Percentiles rank a stretch among this genome's conserved stretches.
These are phyloP conservation scores for Paralagenidium karlingii DNA, from an alignment of 352 stramenopile genomes.

Conservation along the genomic window DNA sequence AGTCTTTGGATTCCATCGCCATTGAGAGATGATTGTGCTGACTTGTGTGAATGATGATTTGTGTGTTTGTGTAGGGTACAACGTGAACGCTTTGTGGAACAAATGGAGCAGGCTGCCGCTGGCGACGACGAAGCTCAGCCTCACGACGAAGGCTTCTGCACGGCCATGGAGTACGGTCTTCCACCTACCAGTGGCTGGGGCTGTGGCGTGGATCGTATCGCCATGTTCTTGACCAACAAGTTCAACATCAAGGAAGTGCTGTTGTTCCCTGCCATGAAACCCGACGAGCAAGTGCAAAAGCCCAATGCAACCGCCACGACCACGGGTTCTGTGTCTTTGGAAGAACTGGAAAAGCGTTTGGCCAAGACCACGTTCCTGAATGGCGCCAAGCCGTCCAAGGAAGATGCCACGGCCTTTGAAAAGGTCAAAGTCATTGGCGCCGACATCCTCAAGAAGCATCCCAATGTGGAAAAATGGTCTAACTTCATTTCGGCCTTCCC, in stretches of 20 bases:
- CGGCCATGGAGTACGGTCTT: slow-evolving; percentile 94
- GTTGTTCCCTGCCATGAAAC: slow-evolving; percentile 99
- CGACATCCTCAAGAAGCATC: slow-evolving; percentile 58
- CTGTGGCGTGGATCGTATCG: slow-evolving; percentile 96
- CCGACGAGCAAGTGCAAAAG: slow-evolving; percentile 57
- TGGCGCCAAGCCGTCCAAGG: slow-evolving; percentile 53
- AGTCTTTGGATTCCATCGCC: neutral
- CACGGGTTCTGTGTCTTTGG: slow-evolving; percentile 28
- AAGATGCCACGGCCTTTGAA: slow-evolving; percentile 49
- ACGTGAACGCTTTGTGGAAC: slow-evolving; percentile 70
- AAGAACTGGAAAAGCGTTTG: slow-evolving; percentile 57
- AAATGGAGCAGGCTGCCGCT: slow-evolving; percentile 64
- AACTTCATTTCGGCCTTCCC: slow-evolving; percentile 65
- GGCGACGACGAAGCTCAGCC: slow-evolving; percentile 79
- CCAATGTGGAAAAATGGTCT: slow-evolving; percentile 64
- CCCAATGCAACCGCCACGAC: slow-evolving; percentile 1
- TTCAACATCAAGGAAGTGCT: slow-evolving; percentile 97
- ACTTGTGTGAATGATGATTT: slow-evolving; percentile 2
- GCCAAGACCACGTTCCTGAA: slow-evolving; percentile 46
- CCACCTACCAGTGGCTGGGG: slow-evolving; percentile 95
- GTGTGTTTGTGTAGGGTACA: slow-evolving; percentile 23
- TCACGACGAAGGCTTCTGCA: slow-evolving; percentile 93
- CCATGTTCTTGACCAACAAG: slow-evolving; percentile 94
- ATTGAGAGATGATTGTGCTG: slow-evolving; percentile 1
- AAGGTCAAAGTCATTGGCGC: slow-evolving; percentile 67